Conservation (phyloP, 306 rosid genomes). For the Chamaecrista fasciculata region DNA sequence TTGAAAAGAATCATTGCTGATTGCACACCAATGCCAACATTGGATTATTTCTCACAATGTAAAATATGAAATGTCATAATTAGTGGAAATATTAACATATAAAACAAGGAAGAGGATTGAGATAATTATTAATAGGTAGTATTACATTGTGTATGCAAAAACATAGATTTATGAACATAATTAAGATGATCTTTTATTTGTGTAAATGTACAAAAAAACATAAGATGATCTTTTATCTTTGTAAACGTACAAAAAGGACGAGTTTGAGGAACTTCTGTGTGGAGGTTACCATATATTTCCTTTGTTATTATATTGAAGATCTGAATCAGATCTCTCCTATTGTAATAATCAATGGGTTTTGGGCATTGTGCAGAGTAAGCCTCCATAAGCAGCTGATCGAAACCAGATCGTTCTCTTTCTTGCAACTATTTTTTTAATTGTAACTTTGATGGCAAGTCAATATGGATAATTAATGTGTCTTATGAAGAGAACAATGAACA, state of each 20-base stretch:
- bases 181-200: too few relatives aligned
- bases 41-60: slow-evolving; percentile 11
- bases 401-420: too few relatives aligned
- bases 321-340: slow-evolving; percentile 39
- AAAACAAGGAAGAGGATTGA: not conserved
- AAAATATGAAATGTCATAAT: slow-evolving; percentile 9
- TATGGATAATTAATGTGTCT: too few relatives aligned
- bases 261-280: slow-evolving; percentile 2
- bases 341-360: slow-evolving; percentile 41
- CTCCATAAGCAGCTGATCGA: slow-evolving; percentile 41
- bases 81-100: too few relatives aligned
- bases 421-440: too few relatives aligned
- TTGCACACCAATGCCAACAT: slow-evolving; percentile 6
- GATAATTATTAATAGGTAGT: not conserved
- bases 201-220: too few relatives aligned
- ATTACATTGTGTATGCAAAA: slow-evolving; percentile 7
- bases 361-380: slow-evolving; percentile 32
- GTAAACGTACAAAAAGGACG: not conserved
- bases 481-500: too few relatives aligned
- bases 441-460: too few relatives aligned
- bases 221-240: not conserved
- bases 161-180: slow-evolving; percentile 5
- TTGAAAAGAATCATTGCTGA: not conserved
- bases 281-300: slow-evolving; percentile 46
- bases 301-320: slow-evolving; percentile 41